These are phyloP conservation scores for Sungouiozyma ichnusensis DNA, from an alignment of 805 yeast genomes.

Conservation along the genomic window DNA sequence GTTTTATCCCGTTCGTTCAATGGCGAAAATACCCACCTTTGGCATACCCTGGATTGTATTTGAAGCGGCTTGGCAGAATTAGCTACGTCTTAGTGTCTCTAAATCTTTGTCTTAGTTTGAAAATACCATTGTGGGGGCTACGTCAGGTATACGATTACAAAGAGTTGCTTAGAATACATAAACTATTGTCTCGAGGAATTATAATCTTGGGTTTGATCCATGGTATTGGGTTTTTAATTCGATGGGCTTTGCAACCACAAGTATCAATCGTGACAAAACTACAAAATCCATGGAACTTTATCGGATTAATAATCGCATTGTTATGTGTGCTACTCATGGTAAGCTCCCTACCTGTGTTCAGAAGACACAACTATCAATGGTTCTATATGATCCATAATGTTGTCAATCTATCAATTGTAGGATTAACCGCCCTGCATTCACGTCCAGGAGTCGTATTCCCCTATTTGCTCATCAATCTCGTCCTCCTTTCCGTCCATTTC, in stretches of 20 bases:
- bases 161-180: conserved; percentile 48
- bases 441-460: conserved; percentile 51
- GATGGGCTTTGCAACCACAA: conserved; percentile 36
- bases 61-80: conserved; percentile 54
- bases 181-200: conserved; percentile 59
- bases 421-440: conserved; percentile 48
- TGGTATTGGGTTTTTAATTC: conserved; percentile 38
- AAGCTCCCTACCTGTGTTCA: conserved; percentile 38
- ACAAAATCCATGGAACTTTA: conserved; percentile 30
- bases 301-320: conserved; percentile 40
- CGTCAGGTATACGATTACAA: conserved; percentile 36
- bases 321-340: conserved; percentile 31
- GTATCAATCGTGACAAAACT: conserved; percentile 29
- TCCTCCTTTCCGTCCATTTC: conserved; percentile 10
- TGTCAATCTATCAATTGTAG: conserved; percentile 36
- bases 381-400: conserved; percentile 52
- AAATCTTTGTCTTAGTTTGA: conserved; percentile 42
- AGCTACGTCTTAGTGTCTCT: conserved; percentile 50
- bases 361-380: conserved; percentile 38
- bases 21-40: conserved; percentile 24
- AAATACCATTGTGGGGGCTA: conserved; percentile 42
- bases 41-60: conserved; percentile 15
- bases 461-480: conserved; percentile 17
- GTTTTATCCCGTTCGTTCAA: conserved; percentile 27
- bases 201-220: conserved; percentile 39